These are phyloP conservation scores for Chlorella variabilis DNA, from an alignment of 163 green algal genomes.

Conservation along the genomic window DNA sequence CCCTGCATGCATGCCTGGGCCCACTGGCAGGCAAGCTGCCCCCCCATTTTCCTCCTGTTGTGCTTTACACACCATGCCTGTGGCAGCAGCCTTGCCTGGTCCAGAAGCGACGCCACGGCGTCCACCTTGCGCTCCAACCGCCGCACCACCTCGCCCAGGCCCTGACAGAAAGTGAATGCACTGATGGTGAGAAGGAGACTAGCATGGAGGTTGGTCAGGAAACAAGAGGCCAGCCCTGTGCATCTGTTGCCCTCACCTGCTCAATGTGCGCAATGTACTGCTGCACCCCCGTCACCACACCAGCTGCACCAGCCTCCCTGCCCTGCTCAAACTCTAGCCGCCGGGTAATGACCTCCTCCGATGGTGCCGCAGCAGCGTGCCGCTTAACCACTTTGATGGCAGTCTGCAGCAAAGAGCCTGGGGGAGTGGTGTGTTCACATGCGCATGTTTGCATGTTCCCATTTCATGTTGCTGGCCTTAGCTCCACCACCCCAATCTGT, in stretches of 20 bases:
- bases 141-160: conserved; percentile 33
- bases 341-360: background rate
- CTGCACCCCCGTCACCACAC: background rate
- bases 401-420: background rate
- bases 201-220: no score
- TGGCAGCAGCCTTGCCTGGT: conserved; percentile 1
- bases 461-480: no score
- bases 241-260: background rate
- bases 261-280: background rate
- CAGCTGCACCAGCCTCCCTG: background rate
- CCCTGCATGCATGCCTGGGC: no score
- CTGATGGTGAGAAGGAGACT: background rate
- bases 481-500: no score
- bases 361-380: background rate
- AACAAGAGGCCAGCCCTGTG: background rate
- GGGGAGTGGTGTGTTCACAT: no score
- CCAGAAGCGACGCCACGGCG: conserved; percentile 6
- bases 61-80: background rate
- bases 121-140: conserved; percentile 36
- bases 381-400: conserved; percentile 35
- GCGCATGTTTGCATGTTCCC: no score
- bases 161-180: background rate
- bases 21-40: background rate
- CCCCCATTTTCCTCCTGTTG: no score
- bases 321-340: conserved; percentile 25